Base-by-base conservation (phyloP, 164 flowering plant species). In the Amborella trichopoda region DNA sequence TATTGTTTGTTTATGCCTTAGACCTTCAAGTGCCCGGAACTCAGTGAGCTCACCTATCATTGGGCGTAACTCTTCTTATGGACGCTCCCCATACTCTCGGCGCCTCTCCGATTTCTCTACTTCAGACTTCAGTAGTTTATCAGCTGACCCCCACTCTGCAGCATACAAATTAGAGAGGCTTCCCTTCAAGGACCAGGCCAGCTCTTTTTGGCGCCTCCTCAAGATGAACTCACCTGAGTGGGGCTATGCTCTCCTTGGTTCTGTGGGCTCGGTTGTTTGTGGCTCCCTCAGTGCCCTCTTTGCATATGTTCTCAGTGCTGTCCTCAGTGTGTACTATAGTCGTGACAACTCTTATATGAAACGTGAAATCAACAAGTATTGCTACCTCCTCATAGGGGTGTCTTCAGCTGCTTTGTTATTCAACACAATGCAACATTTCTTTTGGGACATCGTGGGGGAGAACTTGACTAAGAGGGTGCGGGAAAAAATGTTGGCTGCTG, bases 191-290 rank as follows among this genome's bases (percentile, higher is more conserved):
- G 95, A 87, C 59, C 96, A 84, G 66, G 96, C 96, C 5, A 78
- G 89, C 61, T 87, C 96, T 40, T 91, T 91, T 60, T 83, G 71
- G 85, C 84, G 99, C 40, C 83, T 91, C 1, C 90, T 81, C 5
- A 87, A 82, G 65, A 87, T 91, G 96, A 91, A 87, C 55, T 80
- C 95, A 41, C 96, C 96, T 2, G 99, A 91, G 50, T 87, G 96
- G 96, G 63, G 56, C 25, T 82, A 75, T 49, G 96, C 99, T 5
- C 60, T 91, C 19, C 57, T 78, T 40, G 99, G 96, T 40, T 80
- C 99, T 2, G 63, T 87, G n/a, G 96, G 96, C 39, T 91, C 99
- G 9, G 69, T 84, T 27, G 62, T 87, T 13, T 91, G 95, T 55
- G 99, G 99, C 20, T 72, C 81, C 37, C 68, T 87, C 3, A 80